Percentiles rank a stretch among this genome's conserved stretches.
phyloP scores from a whole-genome alignment of 1,139 yeast species.

The Groenewaldozyma sp. region DNA sequence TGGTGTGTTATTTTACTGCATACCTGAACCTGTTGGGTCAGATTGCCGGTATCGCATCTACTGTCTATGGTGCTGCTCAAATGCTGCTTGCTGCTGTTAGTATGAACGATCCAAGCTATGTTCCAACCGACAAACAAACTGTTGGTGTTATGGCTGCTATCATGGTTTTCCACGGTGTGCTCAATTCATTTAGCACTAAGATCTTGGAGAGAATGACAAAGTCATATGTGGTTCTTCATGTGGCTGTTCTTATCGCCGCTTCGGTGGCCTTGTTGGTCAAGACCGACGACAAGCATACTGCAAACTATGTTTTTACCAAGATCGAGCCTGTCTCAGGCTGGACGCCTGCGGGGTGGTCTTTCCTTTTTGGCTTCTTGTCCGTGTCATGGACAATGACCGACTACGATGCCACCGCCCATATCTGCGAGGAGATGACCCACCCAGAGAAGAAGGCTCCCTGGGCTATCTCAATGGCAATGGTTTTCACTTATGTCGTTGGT shows the following conservation, averaged over 20 bases:
- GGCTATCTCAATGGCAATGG: constrained; percentile 54
- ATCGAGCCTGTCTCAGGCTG: constrained; percentile 28
- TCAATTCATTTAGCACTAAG: constrained; percentile 37
- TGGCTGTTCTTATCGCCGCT: constrained; percentile 34
- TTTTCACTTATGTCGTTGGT: constrained; percentile 52
- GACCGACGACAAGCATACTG: constrained; percentile 25
- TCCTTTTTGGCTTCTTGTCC: constrained; percentile 53
- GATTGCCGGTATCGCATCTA: constrained; percentile 36
- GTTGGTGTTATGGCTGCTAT: constrained; percentile 38
- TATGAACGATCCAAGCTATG: constrained; percentile 25
- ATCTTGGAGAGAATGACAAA: constrained; percentile 35
- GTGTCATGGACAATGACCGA: constrained; percentile 74
- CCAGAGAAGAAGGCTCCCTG: constrained; percentile 57
- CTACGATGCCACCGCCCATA: constrained; percentile 64
- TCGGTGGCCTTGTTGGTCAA: constrained; percentile 26
- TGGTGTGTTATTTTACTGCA: constrained; percentile 39
- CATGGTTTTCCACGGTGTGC: constrained; percentile 32
- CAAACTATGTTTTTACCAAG: constrained; percentile 26
- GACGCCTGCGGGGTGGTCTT: constrained; percentile 49
- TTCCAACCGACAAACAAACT: constrained; percentile 34
- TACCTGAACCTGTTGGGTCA: constrained; percentile 40
- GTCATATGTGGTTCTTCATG: constrained; percentile 36
- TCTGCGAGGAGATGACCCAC: constrained; percentile 60
- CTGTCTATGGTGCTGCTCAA: constrained; percentile 32
- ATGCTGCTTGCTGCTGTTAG: constrained; percentile 36